Evolutionary conservation across 768 basidiomycete species (phyloP), one percentile per base, ranked within the genome.

Genomic region (Cystobasidium onofrii): DNA sequence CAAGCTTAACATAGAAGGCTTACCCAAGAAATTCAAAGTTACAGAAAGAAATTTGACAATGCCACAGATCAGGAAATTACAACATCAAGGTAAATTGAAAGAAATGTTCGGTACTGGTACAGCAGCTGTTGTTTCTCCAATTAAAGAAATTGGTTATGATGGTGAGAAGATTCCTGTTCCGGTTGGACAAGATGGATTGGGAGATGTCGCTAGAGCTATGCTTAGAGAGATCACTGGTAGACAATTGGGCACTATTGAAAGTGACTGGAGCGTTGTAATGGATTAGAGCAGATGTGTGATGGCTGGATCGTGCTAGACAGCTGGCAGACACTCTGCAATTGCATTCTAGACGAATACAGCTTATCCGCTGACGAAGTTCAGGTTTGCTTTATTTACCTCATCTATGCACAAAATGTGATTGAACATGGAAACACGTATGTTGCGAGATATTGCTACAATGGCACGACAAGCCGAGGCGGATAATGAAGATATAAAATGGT

Each of bases 31-130:
- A 82, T 61, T 81, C 33, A 82, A 81, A 3, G 81, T 87, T 0
- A 81, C 83, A n/a, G 90, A 91, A 80, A 84, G 85, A 17, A 76
- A 83, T 1, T 81, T 91, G n/a, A 86, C 87, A 20, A 87, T 84
- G 82, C 73, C 80, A 1, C 86, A 90, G 66, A 78, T 91, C 50
- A 80, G 80, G 18, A 77, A 79, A 23, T 83, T 82, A 73, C 82
- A 86, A 10, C 78, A 84, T 71, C 81, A 85, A n/a, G 90, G 89
- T 13, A 83, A 81, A 15, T 84, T 97, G 12, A 84, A 88, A 25
- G 94, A 97, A 81, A 84, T 90, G 17, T 91, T 97, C 78, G 89
- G 89, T 57, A 86, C 90, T 36, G 93, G 94, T 80, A 84, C 83
- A 12, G 91, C 90, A 7, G 90, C 86, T 36, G 86, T 91, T 72